A percentile compares a stretch with the other conserved stretches of the same genome.
Conservation (phyloP, 805 yeast species). For the Lachancea dasiensis region DNA sequence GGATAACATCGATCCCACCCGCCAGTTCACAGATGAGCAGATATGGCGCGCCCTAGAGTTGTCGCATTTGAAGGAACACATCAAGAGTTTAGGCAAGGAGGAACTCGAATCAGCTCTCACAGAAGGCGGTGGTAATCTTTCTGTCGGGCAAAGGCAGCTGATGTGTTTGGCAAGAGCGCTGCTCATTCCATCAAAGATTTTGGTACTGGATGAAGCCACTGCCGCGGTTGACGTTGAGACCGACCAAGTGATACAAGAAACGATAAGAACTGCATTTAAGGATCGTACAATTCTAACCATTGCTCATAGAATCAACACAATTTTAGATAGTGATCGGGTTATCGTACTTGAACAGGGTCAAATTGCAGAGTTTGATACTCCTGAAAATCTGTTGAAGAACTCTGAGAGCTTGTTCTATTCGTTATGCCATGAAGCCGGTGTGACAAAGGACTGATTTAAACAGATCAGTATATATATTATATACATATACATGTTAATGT, state of each 20-base stretch:
- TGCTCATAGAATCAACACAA: constrained; percentile 80
- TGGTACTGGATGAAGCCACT: constrained; percentile 80
- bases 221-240: constrained; percentile 88
- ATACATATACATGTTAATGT: not conserved
- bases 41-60: constrained; percentile 78
- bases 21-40: constrained; percentile 60
- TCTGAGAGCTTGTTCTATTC: constrained; percentile 69
- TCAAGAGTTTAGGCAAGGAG: constrained; percentile 47
- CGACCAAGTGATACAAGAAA: constrained; percentile 68
- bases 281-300: constrained; percentile 76
- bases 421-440: constrained; percentile 78
- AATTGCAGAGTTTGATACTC: constrained; percentile 72
- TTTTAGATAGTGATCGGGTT: constrained; percentile 73
- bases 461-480: not conserved
- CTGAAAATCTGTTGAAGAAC: constrained; percentile 57
- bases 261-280: constrained; percentile 67
- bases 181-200: constrained; percentile 53
- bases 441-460: constrained; percentile 18
- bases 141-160: constrained; percentile 73
- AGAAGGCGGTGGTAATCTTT: constrained; percentile 67
- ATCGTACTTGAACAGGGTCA: constrained; percentile 70
- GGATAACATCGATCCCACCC: constrained; percentile 81
- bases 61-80: constrained; percentile 68
- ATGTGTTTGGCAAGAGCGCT: constrained; percentile 79
- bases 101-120: constrained; percentile 51